A percentile compares a stretch with the other conserved stretches of the same genome.
These are phyloP conservation scores for Colletotrichum cuscutae DNA, from an alignment of 2,329 filamentous ascomycete species.

Conservation along the genomic window DNA sequence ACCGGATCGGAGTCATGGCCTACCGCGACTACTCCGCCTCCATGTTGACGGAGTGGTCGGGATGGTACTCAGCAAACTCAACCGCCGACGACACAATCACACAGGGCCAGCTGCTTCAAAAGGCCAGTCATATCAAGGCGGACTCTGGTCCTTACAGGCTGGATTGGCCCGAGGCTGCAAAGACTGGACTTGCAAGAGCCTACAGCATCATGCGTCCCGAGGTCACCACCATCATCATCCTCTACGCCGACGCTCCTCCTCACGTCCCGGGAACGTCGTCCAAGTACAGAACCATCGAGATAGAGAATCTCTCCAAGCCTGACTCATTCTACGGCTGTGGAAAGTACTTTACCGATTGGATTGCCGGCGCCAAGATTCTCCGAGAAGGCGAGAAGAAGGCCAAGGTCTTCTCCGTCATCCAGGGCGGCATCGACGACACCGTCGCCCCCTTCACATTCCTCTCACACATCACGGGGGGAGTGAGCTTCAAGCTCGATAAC, in stretches of 20 bases:
- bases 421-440: slow-evolving; percentile 35
- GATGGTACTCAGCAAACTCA: slow-evolving; percentile 49
- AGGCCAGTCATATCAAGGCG: slow-evolving; percentile 46
- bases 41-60: slow-evolving; percentile 55
- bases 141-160: slow-evolving; percentile 42
- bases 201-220: slow-evolving; percentile 58
- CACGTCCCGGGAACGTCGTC: slow-evolving; percentile 45
- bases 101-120: slow-evolving; percentile 48
- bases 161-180: slow-evolving; percentile 59
- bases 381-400: slow-evolving; percentile 48
- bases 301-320: slow-evolving; percentile 6
- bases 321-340: slow-evolving; percentile 45
- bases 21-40: slow-evolving; percentile 58
- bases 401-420: slow-evolving; percentile 55
- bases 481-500: slow-evolving; percentile 46
- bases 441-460: slow-evolving; percentile 53
- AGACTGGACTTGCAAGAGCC: slow-evolving; percentile 58
- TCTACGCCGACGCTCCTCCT: slow-evolving; percentile 61
- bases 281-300: slow-evolving; percentile 10
- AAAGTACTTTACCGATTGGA: slow-evolving; percentile 56
- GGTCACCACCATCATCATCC: slow-evolving; percentile 59
- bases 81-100: slow-evolving; percentile 36
- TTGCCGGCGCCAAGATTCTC: slow-evolving; percentile 47
- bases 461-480: slow-evolving; percentile 52
- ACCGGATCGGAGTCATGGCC: slow-evolving; percentile 59